Base-by-base conservation (phyloP, 805 yeast genomes). In the Torulaspora franciscae region DNA sequence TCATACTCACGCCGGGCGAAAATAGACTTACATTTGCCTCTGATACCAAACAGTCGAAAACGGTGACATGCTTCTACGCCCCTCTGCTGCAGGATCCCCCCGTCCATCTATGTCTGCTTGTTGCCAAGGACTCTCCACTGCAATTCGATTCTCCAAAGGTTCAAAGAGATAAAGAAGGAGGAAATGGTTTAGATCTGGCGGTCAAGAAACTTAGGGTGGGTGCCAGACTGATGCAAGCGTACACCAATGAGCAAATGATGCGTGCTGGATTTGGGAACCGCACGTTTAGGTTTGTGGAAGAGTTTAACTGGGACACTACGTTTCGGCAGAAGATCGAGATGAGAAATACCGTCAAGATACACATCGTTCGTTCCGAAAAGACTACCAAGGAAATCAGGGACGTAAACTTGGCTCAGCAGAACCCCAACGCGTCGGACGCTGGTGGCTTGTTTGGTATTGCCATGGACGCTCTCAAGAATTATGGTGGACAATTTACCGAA, bases 151-250 rank as follows among this genome's bases (percentile, higher is more conserved):
- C 86, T 51, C 89, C 95, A 0, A 47, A 45, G 29, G 39, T 60
- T 2, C 71, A 75, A 51, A 74, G 71, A 42, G 50, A 56, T 6
- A 52, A 60, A 17, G 62, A 71, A 26, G 93, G 85, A 52, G 83
- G 81, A 2, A 81, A 85, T 49, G 77, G 72, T 10, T 54, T 90
- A 17, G 80, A 80, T n/a, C 61, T 81, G 4, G 96, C 96, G 1
- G 68, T 85, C 14, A 71, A 70, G 51, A 87, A 87, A 60, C 61
- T 91, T 51, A 77, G 93, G 55, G 77, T 88, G 48, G 96, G 86
- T 3, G 95, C 85, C 4, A 73, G 95, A 54, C 64, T 90, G 64
- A 86, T 87, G 95, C 91, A 87, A 56, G 95, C 96, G 0, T 89
- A 76, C 63, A 90, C 97, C 0, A 81, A 80, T 55, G 97, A 90